Conservation (phyloP, 2,329 filamentous ascomycete species). For the Hypoxylon sp. region DNA sequence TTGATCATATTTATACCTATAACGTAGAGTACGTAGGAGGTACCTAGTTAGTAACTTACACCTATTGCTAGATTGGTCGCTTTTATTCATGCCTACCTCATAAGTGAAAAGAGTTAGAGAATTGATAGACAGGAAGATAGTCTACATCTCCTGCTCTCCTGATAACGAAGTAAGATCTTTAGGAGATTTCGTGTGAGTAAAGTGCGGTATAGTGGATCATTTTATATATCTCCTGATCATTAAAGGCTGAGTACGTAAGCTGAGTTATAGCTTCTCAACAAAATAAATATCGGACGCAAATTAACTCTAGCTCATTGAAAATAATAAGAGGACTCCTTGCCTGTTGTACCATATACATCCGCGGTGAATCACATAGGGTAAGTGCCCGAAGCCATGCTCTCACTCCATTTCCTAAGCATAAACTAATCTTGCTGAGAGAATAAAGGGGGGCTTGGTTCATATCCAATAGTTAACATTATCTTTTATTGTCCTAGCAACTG, state of each 20-base stretch:
- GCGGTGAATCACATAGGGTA: background rate
- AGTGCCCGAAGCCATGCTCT: background rate
- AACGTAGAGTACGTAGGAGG: too few species aligned
- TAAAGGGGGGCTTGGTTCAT: too few species aligned
- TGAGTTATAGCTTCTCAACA: background rate
- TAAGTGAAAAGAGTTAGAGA: too few species aligned
- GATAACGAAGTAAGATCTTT: background rate
- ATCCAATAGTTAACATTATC: too few species aligned
- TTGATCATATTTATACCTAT: too few species aligned
- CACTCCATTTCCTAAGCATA: background rate
- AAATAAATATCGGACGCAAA: background rate
- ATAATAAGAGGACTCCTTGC: background rate
- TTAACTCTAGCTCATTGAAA: background rate
- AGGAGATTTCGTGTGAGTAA: background rate
- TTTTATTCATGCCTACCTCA: too few species aligned
- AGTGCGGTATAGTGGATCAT: background rate
- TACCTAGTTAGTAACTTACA: too few species aligned
- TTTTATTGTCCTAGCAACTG: too few species aligned
- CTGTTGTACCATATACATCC: background rate
- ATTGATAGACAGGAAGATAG: too few species aligned
- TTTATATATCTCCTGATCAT: background rate
- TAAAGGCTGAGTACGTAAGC: background rate
- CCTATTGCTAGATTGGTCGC: too few species aligned
- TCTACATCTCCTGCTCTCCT: background rate
- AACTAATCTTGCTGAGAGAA: background rate